Conservation (phyloP, 805 yeast genomes). For the Wickerhamiella azymoides region DNA sequence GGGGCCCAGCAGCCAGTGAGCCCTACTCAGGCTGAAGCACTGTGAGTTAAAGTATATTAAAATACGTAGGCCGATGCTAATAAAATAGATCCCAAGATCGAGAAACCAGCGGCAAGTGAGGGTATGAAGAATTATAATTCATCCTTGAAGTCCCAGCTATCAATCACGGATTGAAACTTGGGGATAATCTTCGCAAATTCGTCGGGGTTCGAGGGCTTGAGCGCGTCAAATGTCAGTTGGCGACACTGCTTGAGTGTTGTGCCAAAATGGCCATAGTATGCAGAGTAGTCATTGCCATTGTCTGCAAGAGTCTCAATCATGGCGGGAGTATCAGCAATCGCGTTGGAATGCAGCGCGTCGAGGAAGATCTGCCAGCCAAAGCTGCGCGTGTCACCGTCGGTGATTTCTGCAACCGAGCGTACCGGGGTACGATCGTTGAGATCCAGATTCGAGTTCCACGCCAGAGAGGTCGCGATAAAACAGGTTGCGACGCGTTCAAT, state of each 20-base stretch:
- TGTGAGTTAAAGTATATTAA: too few species aligned
- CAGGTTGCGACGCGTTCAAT: background rate
- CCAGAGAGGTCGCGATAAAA: background rate
- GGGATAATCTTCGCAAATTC: background rate
- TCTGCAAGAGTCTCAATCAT: background rate
- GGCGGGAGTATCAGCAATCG: background rate
- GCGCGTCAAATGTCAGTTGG: background rate
- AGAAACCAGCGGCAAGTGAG: too few species aligned
- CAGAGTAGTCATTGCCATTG: background rate
- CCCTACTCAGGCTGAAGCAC: background rate
- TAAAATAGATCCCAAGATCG: too few species aligned
- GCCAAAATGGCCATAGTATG: background rate
- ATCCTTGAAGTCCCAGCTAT: background rate
- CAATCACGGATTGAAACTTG: background rate
- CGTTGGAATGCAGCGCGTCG: background rate
- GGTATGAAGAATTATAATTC: background rate
- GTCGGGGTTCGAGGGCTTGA: background rate
- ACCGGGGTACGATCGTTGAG: background rate
- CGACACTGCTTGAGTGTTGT: background rate
- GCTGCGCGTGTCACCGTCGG: background rate
- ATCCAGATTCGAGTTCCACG: background rate
- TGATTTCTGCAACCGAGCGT: background rate
- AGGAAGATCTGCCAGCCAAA: background rate
- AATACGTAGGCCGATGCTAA: too few species aligned
- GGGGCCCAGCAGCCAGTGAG: background rate